These are phyloP conservation scores for Phytophthora sp. DNA, from an alignment of 352 stramenopile species.

Conservation along the genomic window DNA sequence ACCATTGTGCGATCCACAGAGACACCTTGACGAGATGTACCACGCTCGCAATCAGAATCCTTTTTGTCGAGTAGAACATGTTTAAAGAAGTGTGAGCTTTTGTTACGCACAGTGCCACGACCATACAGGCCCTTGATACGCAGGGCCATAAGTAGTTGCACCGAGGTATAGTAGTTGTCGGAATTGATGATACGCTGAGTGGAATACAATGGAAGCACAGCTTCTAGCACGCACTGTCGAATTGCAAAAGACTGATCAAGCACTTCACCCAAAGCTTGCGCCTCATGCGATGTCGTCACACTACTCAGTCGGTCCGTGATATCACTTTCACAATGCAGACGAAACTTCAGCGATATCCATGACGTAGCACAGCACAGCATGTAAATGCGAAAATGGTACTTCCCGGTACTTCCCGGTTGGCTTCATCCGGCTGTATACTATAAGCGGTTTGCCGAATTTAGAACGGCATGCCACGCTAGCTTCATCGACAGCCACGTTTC, in stretches of 20 bases:
- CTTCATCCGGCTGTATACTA: conserved; percentile 1
- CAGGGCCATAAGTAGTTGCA: conserved; percentile 25
- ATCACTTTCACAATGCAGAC: conserved; percentile 24
- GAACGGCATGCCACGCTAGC: conserved; percentile 3
- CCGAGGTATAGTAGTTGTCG: conserved; percentile 46
- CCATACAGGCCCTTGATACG: conserved; percentile 27
- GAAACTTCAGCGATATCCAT: conserved; percentile 26
- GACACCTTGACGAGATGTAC: conserved; percentile 17
- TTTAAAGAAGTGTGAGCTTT: conserved; percentile 31
- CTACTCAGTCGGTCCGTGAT: conserved; percentile 19
- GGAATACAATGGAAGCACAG: conserved; percentile 20
- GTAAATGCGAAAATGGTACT: conserved; percentile 39
- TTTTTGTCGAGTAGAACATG: conserved; percentile 23
- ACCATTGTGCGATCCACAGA: conserved; percentile 13
- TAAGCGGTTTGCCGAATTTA: not conserved
- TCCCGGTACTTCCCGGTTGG: conserved; percentile 28
- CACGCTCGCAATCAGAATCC: not conserved
- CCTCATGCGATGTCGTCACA: not conserved
- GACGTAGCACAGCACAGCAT: conserved; percentile 25
- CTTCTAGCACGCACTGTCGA: conserved; percentile 31
- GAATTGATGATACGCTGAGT: conserved; percentile 29
- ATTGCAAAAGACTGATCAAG: not conserved
- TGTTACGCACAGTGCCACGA: conserved; percentile 18
- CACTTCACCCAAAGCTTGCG: conserved; percentile 7
- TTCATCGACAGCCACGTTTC: conserved; percentile 1